phyloP scores from a whole-genome alignment of 192 early-diverging fungal genomes.

The Mortierella hygrophila region DNA sequence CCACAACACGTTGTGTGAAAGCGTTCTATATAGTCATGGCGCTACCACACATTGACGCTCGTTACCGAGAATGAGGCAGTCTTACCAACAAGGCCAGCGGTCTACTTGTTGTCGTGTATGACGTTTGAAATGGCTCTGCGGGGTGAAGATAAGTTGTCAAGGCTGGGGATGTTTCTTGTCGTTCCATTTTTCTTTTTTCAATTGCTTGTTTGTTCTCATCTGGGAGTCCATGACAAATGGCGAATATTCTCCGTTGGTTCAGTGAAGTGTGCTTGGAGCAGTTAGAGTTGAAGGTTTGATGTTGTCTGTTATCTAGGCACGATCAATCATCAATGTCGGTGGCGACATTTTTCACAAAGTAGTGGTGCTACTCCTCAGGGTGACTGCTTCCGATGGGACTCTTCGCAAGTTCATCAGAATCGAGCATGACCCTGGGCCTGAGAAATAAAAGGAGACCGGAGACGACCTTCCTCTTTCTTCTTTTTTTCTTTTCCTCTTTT shows the following conservation, averaged over 20 bases:
- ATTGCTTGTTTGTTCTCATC: neutral
- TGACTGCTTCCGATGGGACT: neutral
- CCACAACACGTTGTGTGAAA: no score
- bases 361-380: neutral
- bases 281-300: neutral
- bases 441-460: neutral
- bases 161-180: neutral
- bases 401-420: neutral
- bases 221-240: neutral
- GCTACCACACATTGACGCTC: no score
- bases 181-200: neutral
- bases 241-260: neutral
- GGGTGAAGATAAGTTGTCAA: neutral
- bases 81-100: no score
- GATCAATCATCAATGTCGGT: neutral
- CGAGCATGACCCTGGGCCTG: no score
- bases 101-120: neutral
- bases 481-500: constrained; percentile 8
- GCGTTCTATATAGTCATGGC: no score
- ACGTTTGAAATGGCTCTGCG: neutral
- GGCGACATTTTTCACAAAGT: neutral
- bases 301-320: neutral
- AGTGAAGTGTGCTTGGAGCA: neutral
- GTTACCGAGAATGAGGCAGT: no score
- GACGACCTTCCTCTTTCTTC: neutral